Percentiles rank a stretch among this genome's conserved stretches.
Conservation (phyloP, 2,329 filamentous ascomycete genomes). For the Fusarium bulbicola region DNA sequence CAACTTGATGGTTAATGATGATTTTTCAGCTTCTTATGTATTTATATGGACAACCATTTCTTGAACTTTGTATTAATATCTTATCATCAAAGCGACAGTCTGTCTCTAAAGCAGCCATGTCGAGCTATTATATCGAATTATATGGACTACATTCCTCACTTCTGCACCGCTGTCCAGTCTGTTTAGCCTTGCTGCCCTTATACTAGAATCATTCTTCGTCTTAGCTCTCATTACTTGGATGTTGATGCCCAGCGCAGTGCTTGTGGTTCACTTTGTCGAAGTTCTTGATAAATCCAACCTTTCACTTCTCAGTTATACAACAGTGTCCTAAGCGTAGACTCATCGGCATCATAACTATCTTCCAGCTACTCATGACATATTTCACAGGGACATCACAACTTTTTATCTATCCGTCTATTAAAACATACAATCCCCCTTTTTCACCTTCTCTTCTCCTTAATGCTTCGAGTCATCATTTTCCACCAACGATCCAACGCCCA, state of each 20-base stretch:
- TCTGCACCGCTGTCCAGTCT: neutral
- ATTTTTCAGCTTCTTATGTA: neutral
- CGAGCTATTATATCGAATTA: neutral
- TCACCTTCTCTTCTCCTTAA: neutral
- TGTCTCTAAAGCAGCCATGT: neutral
- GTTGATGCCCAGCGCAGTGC: neutral
- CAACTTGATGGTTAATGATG: neutral
- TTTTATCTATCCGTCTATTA: constrained; percentile 43
- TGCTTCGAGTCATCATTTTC: constrained; percentile 70
- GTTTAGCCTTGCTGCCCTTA: no score
- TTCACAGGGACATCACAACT: constrained; percentile 12
- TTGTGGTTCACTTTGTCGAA: neutral
- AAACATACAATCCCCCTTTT: constrained; percentile 11
- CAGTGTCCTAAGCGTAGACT: neutral
- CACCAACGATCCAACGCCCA: constrained; percentile 82
- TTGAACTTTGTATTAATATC: neutral
- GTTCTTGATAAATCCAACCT: neutral
- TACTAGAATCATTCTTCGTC: neutral
- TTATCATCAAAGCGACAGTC: neutral
- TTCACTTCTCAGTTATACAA: neutral
- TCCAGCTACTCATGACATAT: constrained; percentile 15
- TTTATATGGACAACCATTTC: neutral
- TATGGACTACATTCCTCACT: neutral
- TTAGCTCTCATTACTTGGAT: neutral
- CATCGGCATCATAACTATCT: neutral